Percentiles rank a stretch among this genome's conserved stretches.
phyloP scores from a whole-genome alignment of 2,329 filamentous ascomycete species.

The Ceratocystis alfenasii region DNA sequence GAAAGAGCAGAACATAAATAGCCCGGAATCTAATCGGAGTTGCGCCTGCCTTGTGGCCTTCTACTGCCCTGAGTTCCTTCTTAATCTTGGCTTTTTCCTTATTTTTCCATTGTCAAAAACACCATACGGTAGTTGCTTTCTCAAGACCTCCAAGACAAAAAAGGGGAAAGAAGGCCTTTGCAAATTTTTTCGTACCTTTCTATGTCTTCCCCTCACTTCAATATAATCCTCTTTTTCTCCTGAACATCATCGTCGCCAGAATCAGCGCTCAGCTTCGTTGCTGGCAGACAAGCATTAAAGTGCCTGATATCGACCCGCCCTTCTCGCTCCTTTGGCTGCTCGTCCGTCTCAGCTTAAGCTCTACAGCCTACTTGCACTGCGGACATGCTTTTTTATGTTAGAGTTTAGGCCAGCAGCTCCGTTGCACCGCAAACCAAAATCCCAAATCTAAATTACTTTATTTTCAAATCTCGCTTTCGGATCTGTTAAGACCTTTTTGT shows the following conservation, averaged over 20 bases:
- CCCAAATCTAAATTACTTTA: neutral
- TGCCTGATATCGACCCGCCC: too few species aligned
- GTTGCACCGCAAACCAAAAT: neutral
- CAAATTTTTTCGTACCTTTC: neutral
- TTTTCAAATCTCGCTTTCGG: conserved; percentile 3
- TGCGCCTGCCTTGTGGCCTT: too few species aligned
- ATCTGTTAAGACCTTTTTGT: neutral
- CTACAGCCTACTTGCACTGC: neutral
- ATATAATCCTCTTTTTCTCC: neutral
- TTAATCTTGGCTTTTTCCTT: too few species aligned
- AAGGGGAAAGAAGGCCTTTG: neutral
- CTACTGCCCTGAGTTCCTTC: too few species aligned
- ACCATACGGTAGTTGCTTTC: too few species aligned
- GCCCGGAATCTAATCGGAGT: too few species aligned
- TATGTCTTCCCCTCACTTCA: neutral
- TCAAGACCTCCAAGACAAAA: neutral
- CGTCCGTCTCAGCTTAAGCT: neutral
- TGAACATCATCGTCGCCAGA: neutral
- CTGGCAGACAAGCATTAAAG: too few species aligned
- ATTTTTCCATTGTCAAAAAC: too few species aligned
- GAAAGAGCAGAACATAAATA: neutral
- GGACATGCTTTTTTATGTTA: neutral
- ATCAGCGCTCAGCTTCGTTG: neutral
- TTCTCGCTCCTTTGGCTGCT: neutral
- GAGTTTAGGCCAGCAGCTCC: neutral